These are phyloP conservation scores for Magnolia kwangsiensis DNA, from an alignment of 164 flowering plant genomes.

Conservation along the genomic window DNA sequence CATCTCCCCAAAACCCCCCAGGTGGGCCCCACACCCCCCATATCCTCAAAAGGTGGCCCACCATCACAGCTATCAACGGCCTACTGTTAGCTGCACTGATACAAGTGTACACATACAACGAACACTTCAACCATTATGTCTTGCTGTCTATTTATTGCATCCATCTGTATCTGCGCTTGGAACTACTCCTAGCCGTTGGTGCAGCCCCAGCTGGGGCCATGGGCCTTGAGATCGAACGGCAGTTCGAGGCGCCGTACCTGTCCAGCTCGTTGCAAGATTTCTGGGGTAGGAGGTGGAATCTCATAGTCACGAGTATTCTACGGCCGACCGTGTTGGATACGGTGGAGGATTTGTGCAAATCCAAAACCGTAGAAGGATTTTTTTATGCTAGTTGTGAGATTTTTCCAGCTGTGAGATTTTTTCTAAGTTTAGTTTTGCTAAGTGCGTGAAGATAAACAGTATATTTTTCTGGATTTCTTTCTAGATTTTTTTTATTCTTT, in stretches of 20 bases:
- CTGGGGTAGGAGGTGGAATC: slow-evolving; percentile 27
- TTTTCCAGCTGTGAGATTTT: no score
- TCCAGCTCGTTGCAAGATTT: slow-evolving; percentile 23
- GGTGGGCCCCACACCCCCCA: background rate
- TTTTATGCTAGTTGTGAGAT: no score
- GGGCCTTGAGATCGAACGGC: slow-evolving; percentile 17
- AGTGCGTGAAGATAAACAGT: no score
- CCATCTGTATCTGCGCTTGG: slow-evolving; percentile 28
- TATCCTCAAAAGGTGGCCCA: background rate
- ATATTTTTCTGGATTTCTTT: no score
- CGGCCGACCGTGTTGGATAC: no score
- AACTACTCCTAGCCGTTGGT: slow-evolving; percentile 17
- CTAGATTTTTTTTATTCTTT: no score
- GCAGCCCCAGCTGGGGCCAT: slow-evolving; percentile 1
- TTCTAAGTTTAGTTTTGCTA: no score
- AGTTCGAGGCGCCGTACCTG: slow-evolving; percentile 17
- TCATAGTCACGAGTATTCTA: slow-evolving; percentile 19
- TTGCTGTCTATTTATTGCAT: slow-evolving; percentile 26
- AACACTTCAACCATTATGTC: slow-evolving; percentile 11
- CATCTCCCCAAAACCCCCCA: background rate
- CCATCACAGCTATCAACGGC: background rate
- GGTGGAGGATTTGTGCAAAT: no score
- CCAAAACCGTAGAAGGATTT: no score
- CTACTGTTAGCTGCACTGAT: slow-evolving; percentile 13
- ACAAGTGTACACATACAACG: slow-evolving; percentile 15